These are phyloP conservation scores for Thymus quinquecostatus DNA, from an alignment of 257 asterid genomes.

Conservation along the genomic window DNA sequence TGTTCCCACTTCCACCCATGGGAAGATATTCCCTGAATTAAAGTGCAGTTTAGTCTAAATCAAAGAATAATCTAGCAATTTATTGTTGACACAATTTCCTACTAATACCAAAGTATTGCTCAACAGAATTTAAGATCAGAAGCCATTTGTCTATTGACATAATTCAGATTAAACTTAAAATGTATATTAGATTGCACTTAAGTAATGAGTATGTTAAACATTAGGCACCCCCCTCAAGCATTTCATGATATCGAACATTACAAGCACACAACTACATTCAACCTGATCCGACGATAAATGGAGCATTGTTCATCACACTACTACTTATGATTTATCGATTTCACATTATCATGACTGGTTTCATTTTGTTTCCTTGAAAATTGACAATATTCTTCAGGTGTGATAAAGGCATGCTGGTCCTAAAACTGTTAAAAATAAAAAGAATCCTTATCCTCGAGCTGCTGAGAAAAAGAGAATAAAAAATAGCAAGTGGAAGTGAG, in stretches of 20 bases:
- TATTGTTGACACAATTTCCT: not conserved
- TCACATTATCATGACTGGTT: not conserved
- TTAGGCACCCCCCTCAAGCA: not conserved
- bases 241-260: not conserved
- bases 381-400: not conserved
- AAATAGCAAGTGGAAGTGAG: conserved; percentile 40
- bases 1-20: conserved; percentile 89
- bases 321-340: not conserved
- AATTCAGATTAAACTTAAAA: too few relatives aligned
- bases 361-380: not conserved
- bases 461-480: conserved; percentile 38
- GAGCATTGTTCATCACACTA: not conserved
- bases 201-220: too few relatives aligned
- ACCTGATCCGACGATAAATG: not conserved
- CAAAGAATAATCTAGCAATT: conserved; percentile 2
- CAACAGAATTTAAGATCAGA: not conserved
- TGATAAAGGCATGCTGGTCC: conserved; percentile 3
- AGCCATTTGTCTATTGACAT: not conserved
- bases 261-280: not conserved
- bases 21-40: conserved; percentile 94
- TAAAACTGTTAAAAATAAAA: conserved; percentile 8
- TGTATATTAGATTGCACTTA: too few relatives aligned
- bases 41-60: conserved; percentile 19
- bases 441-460: conserved; percentile 34
- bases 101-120: not conserved